Percentiles rank a stretch among this genome's conserved stretches.
phyloP scores from a whole-genome alignment of 805 yeast species.

The Tetrapisispora nanseiensis region DNA sequence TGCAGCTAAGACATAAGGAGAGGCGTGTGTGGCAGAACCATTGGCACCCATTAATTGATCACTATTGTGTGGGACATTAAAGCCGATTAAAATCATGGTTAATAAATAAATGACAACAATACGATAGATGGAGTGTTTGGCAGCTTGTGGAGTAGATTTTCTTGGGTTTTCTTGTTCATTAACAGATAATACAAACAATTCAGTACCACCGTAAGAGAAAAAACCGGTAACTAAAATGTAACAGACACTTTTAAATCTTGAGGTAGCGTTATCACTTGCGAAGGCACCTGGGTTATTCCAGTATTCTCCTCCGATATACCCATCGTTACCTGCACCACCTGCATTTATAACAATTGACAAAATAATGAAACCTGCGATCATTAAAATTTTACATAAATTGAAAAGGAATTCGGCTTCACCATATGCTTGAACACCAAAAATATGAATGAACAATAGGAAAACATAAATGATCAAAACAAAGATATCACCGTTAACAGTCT shows the following conservation, averaged over 20 bases:
- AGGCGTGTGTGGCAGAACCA: constrained; percentile 45
- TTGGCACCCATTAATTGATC: constrained; percentile 40
- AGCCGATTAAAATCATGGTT: constrained; percentile 45
- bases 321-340: constrained; percentile 49
- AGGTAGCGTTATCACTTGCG: constrained; percentile 18
- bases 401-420: constrained; percentile 61
- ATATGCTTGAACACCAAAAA: constrained; percentile 55
- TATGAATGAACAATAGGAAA: constrained; percentile 41
- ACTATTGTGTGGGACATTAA: constrained; percentile 50
- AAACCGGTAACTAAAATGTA: constrained; percentile 54
- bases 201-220: constrained; percentile 60
- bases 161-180: constrained; percentile 55
- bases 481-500: constrained; percentile 39
- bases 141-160: constrained; percentile 52
- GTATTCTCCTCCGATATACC: constrained; percentile 49
- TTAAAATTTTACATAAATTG: constrained; percentile 43
- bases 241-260: constrained; percentile 55
- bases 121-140: constrained; percentile 59
- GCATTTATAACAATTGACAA: constrained; percentile 44
- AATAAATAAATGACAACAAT: constrained; percentile 48
- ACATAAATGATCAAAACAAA: constrained; percentile 48
- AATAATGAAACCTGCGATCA: constrained; percentile 51
- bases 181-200: constrained; percentile 55
- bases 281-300: constrained; percentile 53
- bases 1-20: constrained; percentile 72